Base-by-base conservation (phyloP, 2,329 filamentous ascomycete genomes). In the Fusarium piperis region DNA sequence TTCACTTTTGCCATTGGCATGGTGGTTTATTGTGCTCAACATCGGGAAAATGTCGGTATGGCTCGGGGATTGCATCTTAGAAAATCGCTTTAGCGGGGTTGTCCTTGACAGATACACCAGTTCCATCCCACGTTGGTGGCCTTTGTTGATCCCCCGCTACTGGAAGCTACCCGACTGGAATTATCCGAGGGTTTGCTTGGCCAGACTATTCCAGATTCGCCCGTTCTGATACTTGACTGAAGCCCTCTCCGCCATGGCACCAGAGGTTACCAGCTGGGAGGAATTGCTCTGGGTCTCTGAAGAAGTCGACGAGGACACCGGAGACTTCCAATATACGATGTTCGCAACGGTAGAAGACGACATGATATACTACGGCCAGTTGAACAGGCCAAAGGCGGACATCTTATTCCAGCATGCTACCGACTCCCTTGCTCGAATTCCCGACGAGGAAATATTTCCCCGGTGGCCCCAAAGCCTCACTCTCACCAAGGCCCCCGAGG, bases 311-410 rank as follows among this genome's bases (percentile, higher is more conserved):
- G 52, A 55, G 46, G 65, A 65, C 23, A 68, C 62, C 20, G 36
- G 46, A 36, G 53, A 62, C 55, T 73, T 76, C 33, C 61, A 70
- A 65, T 74, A 74, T 56, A 76, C 71, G 56, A 74, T 73, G 65
- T 71, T 71, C 59, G 71, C 66, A 59, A 35, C 44, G 18, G 65
- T 72, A 38, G 62, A 74, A 57, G 69, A 74, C 58, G 71, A 74
- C 62, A 74, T 68, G 62, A 65, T 74, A 61, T 72, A 67, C 64
- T 67, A 63, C 51, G 51, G 62, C 46, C 53, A 64, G 16, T 55
- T 62, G 12, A 59, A 67, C 33, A 39, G 70, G 39, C 65, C 48
- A 57, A 65, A 68, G 36, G 59, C 55, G 12, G 51, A 63, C 13
- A 65, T 68, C 39, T 61, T 30, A 39, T 64, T 71, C 32, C 62